Conservation (phyloP, 495 filamentous ascomycete species). For the Penicillium simplicissimum region DNA sequence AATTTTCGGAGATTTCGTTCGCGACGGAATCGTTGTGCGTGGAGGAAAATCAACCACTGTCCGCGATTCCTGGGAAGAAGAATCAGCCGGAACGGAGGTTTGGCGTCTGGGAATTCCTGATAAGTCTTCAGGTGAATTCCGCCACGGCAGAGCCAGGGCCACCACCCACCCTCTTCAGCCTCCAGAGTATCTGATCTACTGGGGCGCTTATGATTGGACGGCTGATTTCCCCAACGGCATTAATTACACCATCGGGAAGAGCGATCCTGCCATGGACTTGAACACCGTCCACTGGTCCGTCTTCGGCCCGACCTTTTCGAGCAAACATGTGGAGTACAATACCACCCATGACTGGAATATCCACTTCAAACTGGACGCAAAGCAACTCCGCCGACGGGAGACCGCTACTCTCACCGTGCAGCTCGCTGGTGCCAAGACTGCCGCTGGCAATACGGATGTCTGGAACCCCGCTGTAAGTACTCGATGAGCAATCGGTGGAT, state of each 20-base stretch:
- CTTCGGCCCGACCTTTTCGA: conserved; percentile 49
- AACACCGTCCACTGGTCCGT: conserved; percentile 59
- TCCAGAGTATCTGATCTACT: conserved; percentile 55
- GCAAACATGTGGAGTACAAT: conserved; percentile 36
- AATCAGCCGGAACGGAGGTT: conserved; percentile 52
- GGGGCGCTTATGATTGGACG: conserved; percentile 55
- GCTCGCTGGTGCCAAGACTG: conserved; percentile 57
- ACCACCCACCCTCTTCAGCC: conserved; percentile 47
- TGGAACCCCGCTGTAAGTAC: conserved; percentile 29
- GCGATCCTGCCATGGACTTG: conserved; percentile 43
- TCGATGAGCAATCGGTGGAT: neutral
- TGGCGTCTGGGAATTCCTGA: conserved; percentile 58
- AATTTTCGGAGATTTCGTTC: conserved; percentile 54
- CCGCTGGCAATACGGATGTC: conserved; percentile 56
- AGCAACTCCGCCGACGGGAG: conserved; percentile 22
- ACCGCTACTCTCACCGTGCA: conserved; percentile 56
- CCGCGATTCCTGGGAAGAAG: conserved; percentile 45
- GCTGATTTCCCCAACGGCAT: conserved; percentile 54
- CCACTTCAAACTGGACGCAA: conserved; percentile 43
- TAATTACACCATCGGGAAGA: conserved; percentile 51
- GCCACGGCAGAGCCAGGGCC: conserved; percentile 48
- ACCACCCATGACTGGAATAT: conserved; percentile 55
- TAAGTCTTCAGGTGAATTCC: conserved; percentile 56
- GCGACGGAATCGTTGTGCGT: conserved; percentile 42
- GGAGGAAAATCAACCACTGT: conserved; percentile 34